Percentiles rank a stretch among this genome's conserved stretches.
Conservation (phyloP, 345 rosid genomes). For the Lepidium didymum region DNA sequence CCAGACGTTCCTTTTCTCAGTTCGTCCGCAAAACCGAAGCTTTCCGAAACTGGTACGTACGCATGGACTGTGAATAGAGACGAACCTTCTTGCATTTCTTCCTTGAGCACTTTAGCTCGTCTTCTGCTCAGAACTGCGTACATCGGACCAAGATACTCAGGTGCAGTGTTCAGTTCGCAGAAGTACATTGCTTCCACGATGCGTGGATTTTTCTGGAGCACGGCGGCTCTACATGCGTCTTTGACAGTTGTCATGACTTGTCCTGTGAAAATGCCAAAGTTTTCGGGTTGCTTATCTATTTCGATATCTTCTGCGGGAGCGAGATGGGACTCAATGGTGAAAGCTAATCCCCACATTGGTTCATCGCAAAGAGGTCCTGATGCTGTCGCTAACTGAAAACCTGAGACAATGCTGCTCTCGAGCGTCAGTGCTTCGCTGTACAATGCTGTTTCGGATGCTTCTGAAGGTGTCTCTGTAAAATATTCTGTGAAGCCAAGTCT, state of each 20-base stretch:
- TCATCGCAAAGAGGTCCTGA: slow-evolving; percentile 90
- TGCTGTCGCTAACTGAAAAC: slow-evolving; percentile 80
- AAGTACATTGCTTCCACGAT: slow-evolving; percentile 94
- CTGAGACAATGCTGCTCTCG: slow-evolving; percentile 68
- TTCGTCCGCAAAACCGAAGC: slow-evolving; percentile 87
- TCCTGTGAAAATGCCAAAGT: slow-evolving; percentile 61
- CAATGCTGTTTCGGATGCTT: slow-evolving; percentile 35
- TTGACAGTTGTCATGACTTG: slow-evolving; percentile 86
- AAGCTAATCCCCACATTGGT: slow-evolving; percentile 88
- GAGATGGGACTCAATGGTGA: slow-evolving; percentile 58
- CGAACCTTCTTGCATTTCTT: slow-evolving; percentile 94
- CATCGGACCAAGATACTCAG: slow-evolving; percentile 68
- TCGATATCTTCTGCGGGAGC: slow-evolving; percentile 34
- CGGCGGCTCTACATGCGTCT: slow-evolving; percentile 76
- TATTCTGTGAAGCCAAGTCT: slow-evolving; percentile 58
- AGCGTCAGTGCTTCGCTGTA: slow-evolving; percentile 51
- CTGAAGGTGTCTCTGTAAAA: slow-evolving; percentile 25
- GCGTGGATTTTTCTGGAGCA: slow-evolving; percentile 64
- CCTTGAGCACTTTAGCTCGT: slow-evolving; percentile 76
- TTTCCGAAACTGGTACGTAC: slow-evolving; percentile 78
- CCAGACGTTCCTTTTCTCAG: slow-evolving; percentile 80
- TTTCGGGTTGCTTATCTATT: slow-evolving; percentile 51
- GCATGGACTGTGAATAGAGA: slow-evolving; percentile 69
- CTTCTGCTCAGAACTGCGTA: slow-evolving; percentile 73
- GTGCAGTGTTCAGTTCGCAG: slow-evolving; percentile 73